Base-by-base conservation (phyloP, 768 basidiomycete species). In the Phaffia tasmanica region DNA sequence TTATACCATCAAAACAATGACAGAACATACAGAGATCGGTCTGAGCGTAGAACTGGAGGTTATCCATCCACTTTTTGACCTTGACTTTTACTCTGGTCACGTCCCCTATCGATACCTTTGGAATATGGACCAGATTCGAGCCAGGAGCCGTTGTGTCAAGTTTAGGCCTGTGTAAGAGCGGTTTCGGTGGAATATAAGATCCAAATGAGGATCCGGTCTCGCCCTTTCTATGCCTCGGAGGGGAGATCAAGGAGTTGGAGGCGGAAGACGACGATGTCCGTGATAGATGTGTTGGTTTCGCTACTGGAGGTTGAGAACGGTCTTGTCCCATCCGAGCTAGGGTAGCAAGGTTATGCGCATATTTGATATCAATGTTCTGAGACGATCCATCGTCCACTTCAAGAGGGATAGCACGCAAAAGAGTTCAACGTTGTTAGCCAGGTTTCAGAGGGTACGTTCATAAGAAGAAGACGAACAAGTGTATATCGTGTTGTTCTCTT, bases 331-430 rank as follows among this genome's bases (percentile, higher is more conserved):
- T 42, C 11, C 35, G 35, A 42, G 35, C 35, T 42, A 42, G 35
- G 35, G 35, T 42, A 42, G 6, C 35, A 42, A 5, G 11, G 23
- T 49, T 61, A 49, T 61, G 59, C 5, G 27, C 59, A 23, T 49
- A 61, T 7, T 29, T 46, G 9, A 29, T 27, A n/a, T 61, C 59
- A 15, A 61, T n/a, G 7, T 46, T 61, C 46, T 48, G 21, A 0
- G 59, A 61, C 14, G 59, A 61, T n/a, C 59, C 59, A 25, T 61
- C 59, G 46, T 61, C 59, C 35, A 61, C 59, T 61, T 21, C 4
- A 27, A 4, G 51, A 27, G 11, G n/a, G 23, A 25, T 21, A 18
- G 14, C 7, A 23, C 23, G 21, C 57, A 19, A 48, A 15, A 60
- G 6, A 42, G 35, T 42, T 42, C 35, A 42, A 42, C 35, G 11